Conservation (phyloP, 2,329 filamentous ascomycete species). For the Kalaharituber pfeilii region DNA sequence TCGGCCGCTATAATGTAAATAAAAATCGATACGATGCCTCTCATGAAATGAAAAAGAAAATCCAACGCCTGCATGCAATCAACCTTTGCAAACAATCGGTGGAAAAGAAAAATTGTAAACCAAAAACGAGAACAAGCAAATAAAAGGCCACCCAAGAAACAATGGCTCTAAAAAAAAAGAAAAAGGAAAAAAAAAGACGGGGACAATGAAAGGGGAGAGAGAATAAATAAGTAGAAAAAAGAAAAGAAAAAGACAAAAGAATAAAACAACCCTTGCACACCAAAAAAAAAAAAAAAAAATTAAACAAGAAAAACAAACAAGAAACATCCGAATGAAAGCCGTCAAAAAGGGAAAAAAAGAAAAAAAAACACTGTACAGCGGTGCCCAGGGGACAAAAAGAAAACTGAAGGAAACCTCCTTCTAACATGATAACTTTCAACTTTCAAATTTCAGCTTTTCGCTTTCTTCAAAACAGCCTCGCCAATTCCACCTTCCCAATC, state of each 20-base stretch:
- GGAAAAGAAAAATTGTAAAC: background rate
- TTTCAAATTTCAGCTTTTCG: background rate
- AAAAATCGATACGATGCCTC: too few species aligned
- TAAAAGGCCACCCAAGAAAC: slow-evolving; percentile 1
- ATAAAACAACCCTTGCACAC: slow-evolving; percentile 6
- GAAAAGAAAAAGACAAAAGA: slow-evolving; percentile 10
- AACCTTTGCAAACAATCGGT: too few species aligned
- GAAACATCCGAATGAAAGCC: too few species aligned
- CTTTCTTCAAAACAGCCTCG: background rate
- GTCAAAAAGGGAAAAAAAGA: background rate
- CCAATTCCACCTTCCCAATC: background rate
- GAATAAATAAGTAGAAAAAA: slow-evolving; percentile 3
- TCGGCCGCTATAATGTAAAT: too few species aligned
- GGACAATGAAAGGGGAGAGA: slow-evolving; percentile 2
- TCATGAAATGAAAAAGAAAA: background rate
- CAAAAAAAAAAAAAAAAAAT: background rate
- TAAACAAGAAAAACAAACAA: background rate
- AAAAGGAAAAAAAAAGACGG: slow-evolving; percentile 2
- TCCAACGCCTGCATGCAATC: too few species aligned
- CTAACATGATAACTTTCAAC: background rate
- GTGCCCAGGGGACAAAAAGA: background rate
- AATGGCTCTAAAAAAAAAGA: slow-evolving; percentile 1
- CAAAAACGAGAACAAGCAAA: background rate
- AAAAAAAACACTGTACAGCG: background rate
- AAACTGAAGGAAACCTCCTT: background rate